Base-by-base conservation (phyloP, 139 green algal genomes). In the Chlorella ohadii region DNA sequence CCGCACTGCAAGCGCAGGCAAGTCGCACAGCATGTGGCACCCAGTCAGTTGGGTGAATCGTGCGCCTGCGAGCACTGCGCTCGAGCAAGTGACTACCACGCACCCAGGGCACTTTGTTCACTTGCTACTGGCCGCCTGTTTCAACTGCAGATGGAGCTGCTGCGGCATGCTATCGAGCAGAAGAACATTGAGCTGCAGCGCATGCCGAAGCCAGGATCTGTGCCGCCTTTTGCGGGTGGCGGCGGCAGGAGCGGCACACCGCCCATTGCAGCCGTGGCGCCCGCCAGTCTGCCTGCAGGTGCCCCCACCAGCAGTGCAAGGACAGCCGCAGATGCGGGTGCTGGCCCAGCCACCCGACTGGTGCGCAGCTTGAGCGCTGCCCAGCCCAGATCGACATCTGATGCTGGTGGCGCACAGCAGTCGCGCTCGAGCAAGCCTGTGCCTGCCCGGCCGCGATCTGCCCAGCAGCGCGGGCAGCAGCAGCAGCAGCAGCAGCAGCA, bases 121-220 rank as follows among this genome's bases (percentile, higher is more conserved):
- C 59, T n/a, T 66, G 59, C 44, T 51, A 9, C 44, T 51, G 44
- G 44, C 9, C 44, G 9, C 9, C 44, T 9, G 44, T 9, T 9
- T 6, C 44, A 51, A 16, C 7, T 51, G 61, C 39, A 86, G 72
- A 73, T 73, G 59, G 72, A 72, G n/a, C 39, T 23, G 19, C 44
- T 79, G 39, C 44, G 71, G 19, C 44, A 81, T n/a, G 81, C 70
- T 5, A 73, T 86, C 56, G 81, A 77, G 57, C 41, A 81, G 68
- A 86, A 81, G 59, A 77, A 86, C 65, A 31, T 67, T 19, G 41
- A 84, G 65, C 63, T 82, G 19, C 63, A 82, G 47, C 36, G 76
- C 5, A n/a, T 72, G 64, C 63, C 76, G 27, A 71, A 76, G 27
- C 76, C 64, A 27, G 61, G 64, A 51, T 34, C 34, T 41, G 12